phyloP scores from a whole-genome alignment of 257 asterid genomes.

The Capsicum pubescens region DNA sequence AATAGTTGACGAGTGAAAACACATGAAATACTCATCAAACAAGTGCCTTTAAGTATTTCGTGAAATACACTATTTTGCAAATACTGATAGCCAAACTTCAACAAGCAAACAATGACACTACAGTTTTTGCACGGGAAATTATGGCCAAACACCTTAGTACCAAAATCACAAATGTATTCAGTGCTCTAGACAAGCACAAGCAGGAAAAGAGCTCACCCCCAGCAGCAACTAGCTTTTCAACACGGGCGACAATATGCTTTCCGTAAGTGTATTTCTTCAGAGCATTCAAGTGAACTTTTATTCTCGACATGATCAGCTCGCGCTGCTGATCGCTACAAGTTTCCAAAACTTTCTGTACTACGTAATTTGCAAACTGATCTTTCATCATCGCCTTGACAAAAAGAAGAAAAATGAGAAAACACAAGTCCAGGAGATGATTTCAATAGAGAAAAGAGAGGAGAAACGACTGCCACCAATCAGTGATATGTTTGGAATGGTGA shows the following conservation, averaged over 20 bases:
- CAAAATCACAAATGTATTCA: neutral
- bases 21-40: no score
- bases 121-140: neutral
- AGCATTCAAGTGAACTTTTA: conserved; percentile 79
- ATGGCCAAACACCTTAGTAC: neutral
- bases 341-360: conserved; percentile 85
- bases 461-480: neutral
- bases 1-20: neutral
- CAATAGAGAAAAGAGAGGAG: neutral
- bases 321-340: conserved; percentile 85
- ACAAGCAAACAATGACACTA: neutral
- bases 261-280: conserved; percentile 85
- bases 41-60: no score
- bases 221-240: conserved; percentile 84
- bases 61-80: neutral
- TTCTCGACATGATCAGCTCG: conserved; percentile 73
- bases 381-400: conserved; percentile 80
- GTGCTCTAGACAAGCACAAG: conserved; percentile 10
- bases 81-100: neutral
- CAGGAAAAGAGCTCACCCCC: conserved; percentile 53
- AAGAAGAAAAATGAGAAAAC: conserved; percentile 10
- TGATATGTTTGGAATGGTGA: conserved; percentile 13
- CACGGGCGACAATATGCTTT: conserved; percentile 85
- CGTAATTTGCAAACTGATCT: conserved; percentile 84
- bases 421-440: neutral